Percentiles rank a stretch among this genome's conserved stretches.
Evolutionary conservation across 176 grass and related monocot species (phyloP).

Genomic region (Bromus sterilis): DNA sequence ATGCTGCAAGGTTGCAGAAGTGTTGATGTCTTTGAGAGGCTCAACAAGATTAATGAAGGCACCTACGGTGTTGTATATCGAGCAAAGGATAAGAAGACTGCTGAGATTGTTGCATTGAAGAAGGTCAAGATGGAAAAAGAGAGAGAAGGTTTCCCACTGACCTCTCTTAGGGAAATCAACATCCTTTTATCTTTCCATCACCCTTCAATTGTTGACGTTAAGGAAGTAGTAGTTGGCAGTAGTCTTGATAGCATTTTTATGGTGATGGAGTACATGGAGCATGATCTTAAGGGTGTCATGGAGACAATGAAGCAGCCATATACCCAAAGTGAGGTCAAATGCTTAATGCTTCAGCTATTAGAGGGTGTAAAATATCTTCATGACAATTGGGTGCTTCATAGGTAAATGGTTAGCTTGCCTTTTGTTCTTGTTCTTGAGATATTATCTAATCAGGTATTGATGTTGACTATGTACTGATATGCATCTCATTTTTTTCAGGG

Average conservation of each 20-base stretch:
- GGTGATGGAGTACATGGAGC: constrained; percentile 99
- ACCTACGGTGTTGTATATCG: constrained; percentile 99
- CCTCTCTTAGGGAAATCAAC: constrained; percentile 96
- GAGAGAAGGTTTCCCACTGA: constrained; percentile 92
- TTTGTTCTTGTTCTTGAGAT: not conserved
- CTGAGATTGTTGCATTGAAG: constrained; percentile 87
- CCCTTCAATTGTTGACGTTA: constrained; percentile 93
- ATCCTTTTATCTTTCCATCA: constrained; percentile 95
- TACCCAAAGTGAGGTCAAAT: constrained; percentile 97
- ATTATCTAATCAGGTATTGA: not conserved
- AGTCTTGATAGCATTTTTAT: constrained; percentile 98
- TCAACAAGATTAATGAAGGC: constrained; percentile 97
- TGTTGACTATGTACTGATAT: constrained; percentile 13
- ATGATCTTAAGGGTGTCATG: constrained; percentile 96
- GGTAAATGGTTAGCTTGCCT: constrained; percentile 40
- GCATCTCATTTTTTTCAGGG: constrained; percentile 30
- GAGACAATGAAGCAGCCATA: constrained; percentile 99
- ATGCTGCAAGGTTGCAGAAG: constrained; percentile 98
- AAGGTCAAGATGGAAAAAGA: constrained; percentile 99
- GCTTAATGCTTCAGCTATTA: constrained; percentile 90
- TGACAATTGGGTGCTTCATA: constrained; percentile 98
- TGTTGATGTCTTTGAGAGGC: constrained; percentile 98
- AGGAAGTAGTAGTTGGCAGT: constrained; percentile 96
- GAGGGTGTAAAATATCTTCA: constrained; percentile 94
- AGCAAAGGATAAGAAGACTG: constrained; percentile 89